A percentile compares a stretch with the other conserved stretches of the same genome.
Conservation (phyloP, 1,284 basidiomycete species). For the Dichomitus squalens region DNA sequence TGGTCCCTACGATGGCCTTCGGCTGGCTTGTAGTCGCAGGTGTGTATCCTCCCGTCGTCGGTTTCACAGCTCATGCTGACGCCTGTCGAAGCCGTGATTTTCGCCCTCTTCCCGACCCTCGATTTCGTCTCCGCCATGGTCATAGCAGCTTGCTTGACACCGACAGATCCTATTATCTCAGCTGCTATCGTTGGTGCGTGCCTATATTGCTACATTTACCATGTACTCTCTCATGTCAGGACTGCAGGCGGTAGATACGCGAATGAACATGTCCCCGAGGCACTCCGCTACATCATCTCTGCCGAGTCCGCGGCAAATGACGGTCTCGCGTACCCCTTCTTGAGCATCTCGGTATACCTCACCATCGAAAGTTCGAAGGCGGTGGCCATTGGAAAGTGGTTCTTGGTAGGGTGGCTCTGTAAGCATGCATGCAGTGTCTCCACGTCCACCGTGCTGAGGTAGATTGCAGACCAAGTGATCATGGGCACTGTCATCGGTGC, state of each 20-base stretch:
- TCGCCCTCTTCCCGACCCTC: conserved; percentile 68
- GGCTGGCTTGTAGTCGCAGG: conserved; percentile 74
- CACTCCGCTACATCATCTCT: conserved; percentile 83
- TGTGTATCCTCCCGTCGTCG: conserved; percentile 26
- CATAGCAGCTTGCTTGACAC: conserved; percentile 89
- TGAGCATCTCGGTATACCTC: conserved; percentile 87
- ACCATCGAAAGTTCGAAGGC: conserved; percentile 68
- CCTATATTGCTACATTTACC: background rate
- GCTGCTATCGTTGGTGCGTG: conserved; percentile 58
- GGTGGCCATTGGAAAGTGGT: conserved; percentile 76
- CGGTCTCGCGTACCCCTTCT: conserved; percentile 91
- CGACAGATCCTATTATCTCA: conserved; percentile 88
- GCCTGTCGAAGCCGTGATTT: conserved; percentile 40
- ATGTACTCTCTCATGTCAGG: no score
- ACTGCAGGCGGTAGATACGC: conserved; percentile 83
- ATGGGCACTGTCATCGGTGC: conserved; percentile 81
- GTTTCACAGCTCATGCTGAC: background rate
- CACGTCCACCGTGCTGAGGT: background rate
- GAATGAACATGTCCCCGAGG: conserved; percentile 82
- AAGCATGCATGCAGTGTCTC: conserved; percentile 30
- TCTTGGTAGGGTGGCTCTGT: conserved; percentile 83
- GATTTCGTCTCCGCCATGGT: conserved; percentile 77
- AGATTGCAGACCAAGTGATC: conserved; percentile 76
- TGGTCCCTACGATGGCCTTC: conserved; percentile 79
- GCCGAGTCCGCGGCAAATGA: conserved; percentile 91